Percentiles rank a stretch among this genome's conserved stretches.
Evolutionary conservation across 192 early-diverging fungal genomes (phyloP).

Genomic region (Chytriomyces hyalinus): DNA sequence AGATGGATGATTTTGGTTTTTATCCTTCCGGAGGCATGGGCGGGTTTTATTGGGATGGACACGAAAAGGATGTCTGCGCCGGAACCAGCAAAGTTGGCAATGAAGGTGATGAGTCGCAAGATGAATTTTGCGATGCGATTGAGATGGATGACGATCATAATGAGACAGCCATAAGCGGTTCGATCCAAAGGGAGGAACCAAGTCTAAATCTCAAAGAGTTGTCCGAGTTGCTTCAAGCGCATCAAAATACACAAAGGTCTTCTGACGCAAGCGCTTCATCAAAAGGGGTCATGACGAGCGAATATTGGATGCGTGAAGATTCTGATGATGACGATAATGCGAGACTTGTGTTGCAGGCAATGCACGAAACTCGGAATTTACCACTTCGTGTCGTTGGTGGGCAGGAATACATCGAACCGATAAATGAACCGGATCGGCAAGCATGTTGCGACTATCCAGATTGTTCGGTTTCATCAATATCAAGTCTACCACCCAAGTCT

Average conservation of each 20-base stretch:
- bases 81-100: conserved; percentile 35
- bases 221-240: neutral
- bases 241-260: neutral
- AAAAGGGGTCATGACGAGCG: neutral
- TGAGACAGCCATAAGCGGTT: neutral
- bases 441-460: neutral
- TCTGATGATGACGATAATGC: no score
- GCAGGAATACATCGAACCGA: neutral
- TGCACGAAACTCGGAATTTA: no score
- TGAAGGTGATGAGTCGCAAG: conserved; percentile 28
- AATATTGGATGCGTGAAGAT: no score
- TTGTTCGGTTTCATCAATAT: neutral
- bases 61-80: conserved; percentile 34
- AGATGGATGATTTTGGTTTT: conserved; percentile 88
- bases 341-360: no score
- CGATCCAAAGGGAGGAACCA: conserved; percentile 53
- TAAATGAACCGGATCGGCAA: neutral
- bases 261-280: neutral
- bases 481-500: neutral
- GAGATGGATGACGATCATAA: conserved; percentile 15
- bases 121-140: conserved; percentile 4
- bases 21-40: conserved; percentile 49
- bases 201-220: conserved; percentile 15
- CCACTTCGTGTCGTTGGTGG: no score
- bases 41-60: conserved; percentile 49